phyloP scores from a whole-genome alignment of 2,329 filamentous ascomycete genomes.

The Aspergillus sp. region DNA sequence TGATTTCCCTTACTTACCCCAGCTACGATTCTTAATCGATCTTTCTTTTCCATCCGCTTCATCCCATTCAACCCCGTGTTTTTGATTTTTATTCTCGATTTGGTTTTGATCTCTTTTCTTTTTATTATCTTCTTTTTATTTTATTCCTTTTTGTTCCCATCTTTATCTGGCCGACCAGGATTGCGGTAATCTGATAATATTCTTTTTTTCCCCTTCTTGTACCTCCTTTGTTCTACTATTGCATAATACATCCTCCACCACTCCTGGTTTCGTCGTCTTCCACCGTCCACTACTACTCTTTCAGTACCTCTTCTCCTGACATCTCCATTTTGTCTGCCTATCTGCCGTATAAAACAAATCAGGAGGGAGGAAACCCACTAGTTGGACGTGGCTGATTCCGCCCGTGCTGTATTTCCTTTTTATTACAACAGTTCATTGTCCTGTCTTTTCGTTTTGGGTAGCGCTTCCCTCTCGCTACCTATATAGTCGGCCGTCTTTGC shows the following conservation, averaged over 20 bases:
- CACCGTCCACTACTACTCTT: not conserved
- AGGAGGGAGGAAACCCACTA: not conserved
- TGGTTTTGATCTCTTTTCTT: constrained; percentile 1
- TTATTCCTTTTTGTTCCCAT: constrained; percentile 11
- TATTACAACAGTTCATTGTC: not conserved
- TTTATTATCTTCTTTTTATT: not conserved
- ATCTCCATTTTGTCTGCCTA: not conserved
- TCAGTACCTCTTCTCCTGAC: too few relatives aligned
- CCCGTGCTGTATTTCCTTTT: not conserved
- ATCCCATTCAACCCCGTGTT: constrained; percentile 7
- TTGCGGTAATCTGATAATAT: not conserved
- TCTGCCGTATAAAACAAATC: not conserved
- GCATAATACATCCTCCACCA: not conserved
- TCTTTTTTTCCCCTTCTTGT: constrained; percentile 12
- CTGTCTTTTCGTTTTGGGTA: not conserved
- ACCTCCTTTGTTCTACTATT: not conserved
- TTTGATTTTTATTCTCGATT: not conserved
- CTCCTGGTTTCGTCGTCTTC: not conserved
- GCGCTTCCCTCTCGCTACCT: not conserved
- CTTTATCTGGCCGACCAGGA: not conserved
- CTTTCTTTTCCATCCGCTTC: constrained; percentile 3
- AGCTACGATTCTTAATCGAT: constrained; percentile 10
- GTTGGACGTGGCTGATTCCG: not conserved
- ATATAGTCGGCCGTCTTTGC: not conserved
- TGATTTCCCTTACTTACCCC: constrained; percentile 21